A percentile compares a stretch with the other conserved stretches of the same genome.
Conservation (phyloP, 2,329 filamentous ascomycete genomes). For the Penicillium sp. region DNA sequence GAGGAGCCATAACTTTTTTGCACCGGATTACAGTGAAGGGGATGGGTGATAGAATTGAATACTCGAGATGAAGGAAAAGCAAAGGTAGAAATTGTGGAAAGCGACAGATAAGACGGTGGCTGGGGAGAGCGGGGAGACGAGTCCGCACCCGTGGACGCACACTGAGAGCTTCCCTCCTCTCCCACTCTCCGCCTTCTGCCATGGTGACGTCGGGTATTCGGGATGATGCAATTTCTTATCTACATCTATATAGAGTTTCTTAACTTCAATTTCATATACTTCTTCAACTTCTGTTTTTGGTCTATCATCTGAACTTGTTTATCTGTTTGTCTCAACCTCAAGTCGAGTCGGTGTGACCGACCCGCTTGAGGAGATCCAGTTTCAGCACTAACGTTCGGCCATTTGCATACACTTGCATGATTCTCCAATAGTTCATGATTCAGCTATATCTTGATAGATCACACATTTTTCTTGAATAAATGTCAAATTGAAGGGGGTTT, state of each 20-base stretch:
- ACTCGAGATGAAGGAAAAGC: constrained; percentile 1
- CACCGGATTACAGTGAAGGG: constrained; percentile 4
- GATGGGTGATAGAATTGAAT: constrained; percentile 6
- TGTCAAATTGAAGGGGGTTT: neutral
- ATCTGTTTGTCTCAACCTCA: neutral
- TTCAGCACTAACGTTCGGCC: constrained; percentile 5
- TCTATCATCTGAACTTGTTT: neutral
- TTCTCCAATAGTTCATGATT: constrained; percentile 1
- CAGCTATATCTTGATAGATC: neutral
- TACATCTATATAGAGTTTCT: neutral
- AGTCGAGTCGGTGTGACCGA: constrained; percentile 11
- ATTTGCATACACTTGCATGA: constrained; percentile 5
- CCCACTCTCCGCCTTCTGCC: constrained; percentile 22
- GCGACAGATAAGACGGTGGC: constrained; percentile 11
- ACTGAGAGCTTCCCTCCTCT: constrained; percentile 12
- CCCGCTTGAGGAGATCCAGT: constrained; percentile 4
- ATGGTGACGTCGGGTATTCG: constrained; percentile 22
- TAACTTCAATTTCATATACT: neutral
- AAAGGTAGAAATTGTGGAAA: constrained; percentile 8
- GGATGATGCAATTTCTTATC: constrained; percentile 18
- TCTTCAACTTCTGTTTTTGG: neutral
- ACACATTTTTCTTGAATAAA: neutral
- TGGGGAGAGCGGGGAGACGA: constrained; percentile 12
- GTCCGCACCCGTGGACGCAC: constrained; percentile 1
- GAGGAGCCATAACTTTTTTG: constrained; percentile 63